These are phyloP conservation scores for Geotrichum aggregatum DNA, from an alignment of 1,139 yeast genomes.

Conservation along the genomic window DNA sequence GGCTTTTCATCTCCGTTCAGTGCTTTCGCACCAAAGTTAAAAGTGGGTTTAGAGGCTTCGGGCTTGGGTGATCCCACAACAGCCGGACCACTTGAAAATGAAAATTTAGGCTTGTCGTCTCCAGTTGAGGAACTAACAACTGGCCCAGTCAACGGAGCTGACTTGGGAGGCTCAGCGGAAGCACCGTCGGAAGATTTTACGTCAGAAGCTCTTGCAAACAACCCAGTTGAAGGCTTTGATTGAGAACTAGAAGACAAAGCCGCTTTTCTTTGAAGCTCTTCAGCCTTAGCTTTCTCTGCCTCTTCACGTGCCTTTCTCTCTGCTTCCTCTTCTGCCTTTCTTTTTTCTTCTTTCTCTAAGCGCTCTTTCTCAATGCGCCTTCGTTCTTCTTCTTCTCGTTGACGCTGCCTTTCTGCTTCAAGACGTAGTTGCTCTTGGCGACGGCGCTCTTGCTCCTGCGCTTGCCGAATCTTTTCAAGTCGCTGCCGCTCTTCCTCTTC, in stretches of 20 bases:
- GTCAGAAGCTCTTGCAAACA: conserved; percentile 1
- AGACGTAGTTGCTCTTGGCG: not conserved
- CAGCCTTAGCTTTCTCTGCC: not conserved
- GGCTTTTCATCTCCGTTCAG: conserved; percentile 8
- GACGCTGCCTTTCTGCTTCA: conserved; percentile 11
- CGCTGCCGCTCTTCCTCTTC: conserved; percentile 16
- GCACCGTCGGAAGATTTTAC: not conserved
- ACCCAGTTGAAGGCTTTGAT: conserved; percentile 1
- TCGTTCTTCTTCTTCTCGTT: conserved; percentile 12
- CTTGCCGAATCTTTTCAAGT: conserved; percentile 3
- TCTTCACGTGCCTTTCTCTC: conserved; percentile 1
- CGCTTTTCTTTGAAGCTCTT: conserved; percentile 10
- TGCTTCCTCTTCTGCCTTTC: conserved; percentile 13
- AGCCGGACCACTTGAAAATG: not conserved
- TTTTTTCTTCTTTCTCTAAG: conserved; percentile 7
- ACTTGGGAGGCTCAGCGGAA: no score
- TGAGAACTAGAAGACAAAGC: conserved; percentile 4
- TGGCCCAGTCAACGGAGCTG: no score
- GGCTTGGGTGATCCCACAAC: no score
- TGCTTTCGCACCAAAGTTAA: conserved; percentile 2
- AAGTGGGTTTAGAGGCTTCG: not conserved
- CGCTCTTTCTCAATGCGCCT: conserved; percentile 4
- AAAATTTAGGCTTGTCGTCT: no score
- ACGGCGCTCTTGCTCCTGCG: conserved; percentile 12
- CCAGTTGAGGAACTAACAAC: not conserved